These are phyloP conservation scores for Wolfiporia cocos DNA, from an alignment of 1,284 basidiomycete genomes.

Conservation along the genomic window DNA sequence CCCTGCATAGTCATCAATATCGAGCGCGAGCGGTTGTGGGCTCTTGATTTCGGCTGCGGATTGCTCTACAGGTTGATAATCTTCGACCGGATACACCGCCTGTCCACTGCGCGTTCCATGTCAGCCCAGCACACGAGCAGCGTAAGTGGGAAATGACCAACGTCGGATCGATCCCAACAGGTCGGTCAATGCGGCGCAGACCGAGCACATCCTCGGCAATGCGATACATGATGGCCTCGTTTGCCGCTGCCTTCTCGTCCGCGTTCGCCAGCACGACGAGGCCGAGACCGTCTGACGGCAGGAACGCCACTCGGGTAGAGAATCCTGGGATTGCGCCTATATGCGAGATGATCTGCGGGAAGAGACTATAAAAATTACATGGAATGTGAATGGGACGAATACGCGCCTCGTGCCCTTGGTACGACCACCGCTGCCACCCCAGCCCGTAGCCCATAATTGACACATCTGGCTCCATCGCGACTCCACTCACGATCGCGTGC, in stretches of 20 bases:
- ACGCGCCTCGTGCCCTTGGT: slow-evolving; percentile 20
- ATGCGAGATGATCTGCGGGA: slow-evolving; percentile 18
- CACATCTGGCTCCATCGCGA: slow-evolving; percentile 5
- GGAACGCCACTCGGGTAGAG: slow-evolving; percentile 28
- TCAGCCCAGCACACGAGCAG: slow-evolving; percentile 3
- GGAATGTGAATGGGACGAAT: not conserved
- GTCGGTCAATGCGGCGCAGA: slow-evolving; percentile 2
- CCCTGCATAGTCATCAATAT: slow-evolving; percentile 23
- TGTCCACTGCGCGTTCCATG: not conserved
- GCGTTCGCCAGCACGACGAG: slow-evolving; percentile 36
- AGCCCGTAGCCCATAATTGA: slow-evolving; percentile 25
- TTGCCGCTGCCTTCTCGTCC: slow-evolving; percentile 28
- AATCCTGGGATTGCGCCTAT: slow-evolving; percentile 27
- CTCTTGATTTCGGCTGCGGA: not conserved
- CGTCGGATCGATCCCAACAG: not conserved
- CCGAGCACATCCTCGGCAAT: slow-evolving; percentile 15
- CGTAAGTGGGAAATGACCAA: not conserved
- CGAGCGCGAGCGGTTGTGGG: slow-evolving; percentile 21
- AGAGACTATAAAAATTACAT: not conserved
- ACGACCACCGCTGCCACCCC: slow-evolving; percentile 21
- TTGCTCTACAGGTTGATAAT: not conserved
- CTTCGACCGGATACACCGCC: not conserved
- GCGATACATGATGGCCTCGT: slow-evolving; percentile 20
- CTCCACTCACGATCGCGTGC: slow-evolving; percentile 11
- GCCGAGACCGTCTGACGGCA: slow-evolving; percentile 27